Evolutionary conservation across 176 grass and related monocot genomes (phyloP), one percentile per base, ranked within the genome.

Genomic region (Oryza australiensis): DNA sequence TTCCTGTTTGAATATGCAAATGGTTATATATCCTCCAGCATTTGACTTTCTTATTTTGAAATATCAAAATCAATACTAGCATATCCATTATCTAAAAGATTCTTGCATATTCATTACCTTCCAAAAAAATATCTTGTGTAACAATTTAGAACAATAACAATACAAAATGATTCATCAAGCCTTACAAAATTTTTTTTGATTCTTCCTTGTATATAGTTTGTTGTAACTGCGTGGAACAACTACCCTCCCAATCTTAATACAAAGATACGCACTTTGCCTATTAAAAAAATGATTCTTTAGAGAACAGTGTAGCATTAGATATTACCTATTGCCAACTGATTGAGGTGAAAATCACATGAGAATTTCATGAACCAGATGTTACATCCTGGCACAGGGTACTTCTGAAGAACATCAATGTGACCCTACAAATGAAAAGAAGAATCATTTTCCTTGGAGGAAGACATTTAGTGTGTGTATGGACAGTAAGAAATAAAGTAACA

Each of bases 301-400:
- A 26, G 66, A 78, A 18, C 40, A 68, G 2, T 26, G 23, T 12
- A 37, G 73, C 69, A 82, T 26, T 33, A 82, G 22, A 60, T 53
- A 69, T 84, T 93, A 95, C 96, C 96, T 89, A 98, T 95, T 35
- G 96, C 93, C 43, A 90, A 68, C 78, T 94, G 89, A 93, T 93
- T 98, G 77, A 91, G 93, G 67, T 95, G 90, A 91, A 98, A 98
- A 86, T 98, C 96, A 82, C 92, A 95, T 24, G 96, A 98, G 89
- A 98, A 98, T 46, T 98, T 98, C 68, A 98, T 95, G 75, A 95
- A 95, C 96, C 96, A 98, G 69, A 95, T 98, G 86, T 95, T 93
- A 82, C 93, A 95, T 33, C 91, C 93, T 64, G 89, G 93, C 48
- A 98, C 96, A 90, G 96, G 96, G 72, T 98, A 98, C 88, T 95